These are phyloP conservation scores for Diplocarpon rosae DNA, from an alignment of 2,329 filamentous ascomycete genomes.

Conservation along the genomic window DNA sequence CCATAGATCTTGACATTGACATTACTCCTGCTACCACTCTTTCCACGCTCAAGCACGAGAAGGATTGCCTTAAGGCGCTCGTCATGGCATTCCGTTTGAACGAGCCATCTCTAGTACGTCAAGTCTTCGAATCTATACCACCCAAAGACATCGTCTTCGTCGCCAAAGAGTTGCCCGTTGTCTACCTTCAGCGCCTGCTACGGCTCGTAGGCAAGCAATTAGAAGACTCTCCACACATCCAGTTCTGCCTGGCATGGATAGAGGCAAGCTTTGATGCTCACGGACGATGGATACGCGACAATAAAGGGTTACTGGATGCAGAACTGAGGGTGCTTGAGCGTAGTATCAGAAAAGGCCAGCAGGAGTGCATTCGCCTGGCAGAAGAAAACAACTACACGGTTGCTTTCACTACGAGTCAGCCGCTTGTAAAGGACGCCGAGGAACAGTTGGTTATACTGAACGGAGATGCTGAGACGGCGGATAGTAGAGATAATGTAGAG, in stretches of 20 bases:
- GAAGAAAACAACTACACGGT: slow-evolving; percentile 86
- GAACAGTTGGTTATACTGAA: slow-evolving; percentile 28
- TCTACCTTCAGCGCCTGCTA: slow-evolving; percentile 78
- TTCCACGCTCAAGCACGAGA: slow-evolving; percentile 50
- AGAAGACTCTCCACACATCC: slow-evolving; percentile 83
- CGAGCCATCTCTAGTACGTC: slow-evolving; percentile 67
- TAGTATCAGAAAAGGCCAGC: slow-evolving; percentile 67
- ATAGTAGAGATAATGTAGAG: slow-evolving; percentile 33
- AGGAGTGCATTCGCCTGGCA: slow-evolving; percentile 70
- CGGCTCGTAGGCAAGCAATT: slow-evolving; percentile 81
- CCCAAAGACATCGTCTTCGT: slow-evolving; percentile 64
- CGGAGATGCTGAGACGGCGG: slow-evolving; percentile 26
- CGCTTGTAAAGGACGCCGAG: slow-evolving; percentile 26
- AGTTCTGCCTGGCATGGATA: slow-evolving; percentile 92
- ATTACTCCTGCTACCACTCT: slow-evolving; percentile 84
- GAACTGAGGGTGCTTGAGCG: slow-evolving; percentile 77
- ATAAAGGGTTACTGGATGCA: slow-evolving; percentile 67
- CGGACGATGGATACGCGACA: slow-evolving; percentile 74
- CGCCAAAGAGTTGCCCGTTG: slow-evolving; percentile 65
- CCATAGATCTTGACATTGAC: slow-evolving; percentile 88
- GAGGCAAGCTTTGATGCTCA: slow-evolving; percentile 72
- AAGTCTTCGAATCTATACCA: slow-evolving; percentile 77
- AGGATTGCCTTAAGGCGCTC: slow-evolving; percentile 81
- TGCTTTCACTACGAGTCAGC: slow-evolving; percentile 62
- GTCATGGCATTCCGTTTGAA: slow-evolving; percentile 97